These are phyloP conservation scores for Pleurotus cornucopiae DNA, from an alignment of 768 basidiomycete species.

Conservation along the genomic window DNA sequence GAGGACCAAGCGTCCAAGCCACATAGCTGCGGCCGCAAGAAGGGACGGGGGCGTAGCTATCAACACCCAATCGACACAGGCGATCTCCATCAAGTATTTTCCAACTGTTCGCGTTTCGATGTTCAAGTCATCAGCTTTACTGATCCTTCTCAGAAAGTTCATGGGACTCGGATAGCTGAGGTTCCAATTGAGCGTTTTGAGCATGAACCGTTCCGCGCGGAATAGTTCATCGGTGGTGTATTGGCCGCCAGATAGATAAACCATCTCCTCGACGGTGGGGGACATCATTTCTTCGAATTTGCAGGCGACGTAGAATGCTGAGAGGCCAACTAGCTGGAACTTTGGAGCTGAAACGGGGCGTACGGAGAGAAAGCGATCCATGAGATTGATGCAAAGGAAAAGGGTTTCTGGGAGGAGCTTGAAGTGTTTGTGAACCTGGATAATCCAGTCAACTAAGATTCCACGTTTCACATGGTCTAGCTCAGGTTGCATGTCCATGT, in stretches of 20 bases:
- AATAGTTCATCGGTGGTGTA: constrained; percentile 79
- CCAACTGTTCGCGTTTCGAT: constrained; percentile 80
- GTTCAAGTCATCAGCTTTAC: constrained; percentile 92
- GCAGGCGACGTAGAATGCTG: constrained; percentile 81
- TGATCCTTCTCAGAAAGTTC: constrained; percentile 82
- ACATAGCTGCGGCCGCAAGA: constrained; percentile 79
- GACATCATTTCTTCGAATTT: constrained; percentile 94
- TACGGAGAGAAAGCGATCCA: constrained; percentile 67
- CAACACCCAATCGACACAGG: constrained; percentile 76
- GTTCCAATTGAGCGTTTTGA: constrained; percentile 85
- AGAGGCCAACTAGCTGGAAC: constrained; percentile 88
- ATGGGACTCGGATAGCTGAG: constrained; percentile 85
- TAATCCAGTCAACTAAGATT: constrained; percentile 89
- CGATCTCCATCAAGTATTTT: constrained; percentile 89
- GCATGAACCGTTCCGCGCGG: constrained; percentile 84
- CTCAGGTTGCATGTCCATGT: constrained; percentile 81
- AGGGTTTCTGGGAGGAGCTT: constrained; percentile 86
- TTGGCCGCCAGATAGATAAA: constrained; percentile 72
- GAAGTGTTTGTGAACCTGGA: constrained; percentile 87
- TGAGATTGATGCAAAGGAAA: constrained; percentile 84
- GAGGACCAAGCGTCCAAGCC: constrained; percentile 79
- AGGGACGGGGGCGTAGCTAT: constrained; percentile 71
- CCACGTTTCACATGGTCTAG: constrained; percentile 88
- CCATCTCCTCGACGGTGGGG: constrained; percentile 78
- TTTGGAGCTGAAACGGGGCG: constrained; percentile 79